Percentiles rank a stretch among this genome's conserved stretches.
phyloP scores from a whole-genome alignment of 768 basidiomycete species.

The Mycena floridula region DNA sequence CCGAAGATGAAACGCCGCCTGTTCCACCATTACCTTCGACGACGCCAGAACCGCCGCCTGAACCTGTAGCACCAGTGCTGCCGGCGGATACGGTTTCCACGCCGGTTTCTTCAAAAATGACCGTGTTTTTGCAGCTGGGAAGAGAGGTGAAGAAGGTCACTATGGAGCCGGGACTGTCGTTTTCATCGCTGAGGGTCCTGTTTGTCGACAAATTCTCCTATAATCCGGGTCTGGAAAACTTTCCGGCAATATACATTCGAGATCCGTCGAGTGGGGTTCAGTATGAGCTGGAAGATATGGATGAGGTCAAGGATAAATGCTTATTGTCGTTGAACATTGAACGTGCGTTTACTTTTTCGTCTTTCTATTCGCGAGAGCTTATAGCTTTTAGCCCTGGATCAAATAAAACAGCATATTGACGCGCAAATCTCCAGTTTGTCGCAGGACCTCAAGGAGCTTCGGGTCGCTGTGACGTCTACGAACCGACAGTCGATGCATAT shows the following conservation, averaged over 20 bases:
- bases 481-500: constrained; percentile 46
- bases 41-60: constrained; percentile 28
- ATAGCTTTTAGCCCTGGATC: constrained; percentile 72
- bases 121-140: constrained; percentile 85
- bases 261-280: constrained; percentile 90
- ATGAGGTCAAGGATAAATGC: constrained; percentile 86
- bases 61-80: constrained; percentile 8
- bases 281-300: constrained; percentile 93
- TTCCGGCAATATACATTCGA: constrained; percentile 92
- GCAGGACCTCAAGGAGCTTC: constrained; percentile 88
- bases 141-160: constrained; percentile 84
- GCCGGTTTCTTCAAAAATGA: constrained; percentile 34
- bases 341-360: constrained; percentile 58
- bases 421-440: constrained; percentile 78
- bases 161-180: constrained; percentile 65
- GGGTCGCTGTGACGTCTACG: constrained; percentile 48
- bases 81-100: not conserved
- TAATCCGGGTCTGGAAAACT: constrained; percentile 87
- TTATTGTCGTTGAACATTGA: constrained; percentile 92
- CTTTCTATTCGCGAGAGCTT: constrained; percentile 5
- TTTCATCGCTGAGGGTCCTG: constrained; percentile 72
- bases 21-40: constrained; percentile 45
- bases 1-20: constrained; percentile 33
- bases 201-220: constrained; percentile 96
- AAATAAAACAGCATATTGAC: constrained; percentile 98